Percentiles rank a stretch among this genome's conserved stretches.
phyloP scores from a whole-genome alignment of 169 alveolate species.

The Plasmodium blacklocki region DNA sequence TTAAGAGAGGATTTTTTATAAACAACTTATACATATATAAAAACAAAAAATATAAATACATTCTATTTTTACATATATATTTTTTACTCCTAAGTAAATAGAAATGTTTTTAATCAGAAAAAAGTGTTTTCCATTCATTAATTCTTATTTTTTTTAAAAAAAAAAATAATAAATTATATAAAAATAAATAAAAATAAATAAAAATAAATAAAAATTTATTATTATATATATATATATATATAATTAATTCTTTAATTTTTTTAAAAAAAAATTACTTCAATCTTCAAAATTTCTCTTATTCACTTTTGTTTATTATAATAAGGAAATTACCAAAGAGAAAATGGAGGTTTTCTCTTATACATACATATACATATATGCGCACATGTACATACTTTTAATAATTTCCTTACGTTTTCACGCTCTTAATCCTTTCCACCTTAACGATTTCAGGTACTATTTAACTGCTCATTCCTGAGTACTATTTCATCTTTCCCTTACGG shows the following conservation, averaged over 20 bases:
- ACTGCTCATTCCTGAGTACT: constrained; percentile 93
- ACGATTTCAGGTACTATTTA: constrained; percentile 91
- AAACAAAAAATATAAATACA: neutral
- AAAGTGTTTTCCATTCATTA: neutral
- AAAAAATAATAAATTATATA: no score
- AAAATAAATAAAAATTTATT: neutral
- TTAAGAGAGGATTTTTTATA: constrained; percentile 69
- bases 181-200: no score
- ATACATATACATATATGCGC: no score
- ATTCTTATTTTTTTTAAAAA: neutral
- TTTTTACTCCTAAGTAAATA: constrained; percentile 31
- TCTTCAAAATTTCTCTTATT: neutral
- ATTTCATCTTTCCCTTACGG: constrained; percentile 95
- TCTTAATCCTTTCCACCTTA: constrained; percentile 81
- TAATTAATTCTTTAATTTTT: neutral
- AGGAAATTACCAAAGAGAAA: neutral
- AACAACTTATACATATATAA: constrained; percentile 12
- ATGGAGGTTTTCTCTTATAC: constrained; percentile 16
- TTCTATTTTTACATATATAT: neutral
- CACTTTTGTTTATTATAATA: constrained; percentile 63
- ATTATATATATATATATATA: neutral
- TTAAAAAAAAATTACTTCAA: neutral
- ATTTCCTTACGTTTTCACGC: constrained; percentile 72
- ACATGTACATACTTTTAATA: no score
- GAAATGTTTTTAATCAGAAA: neutral